Evolutionary conservation across 2,329 filamentous ascomycete species (phyloP), one percentile per base, ranked within the genome.

Genomic region (Verticillium albo-atrum): DNA sequence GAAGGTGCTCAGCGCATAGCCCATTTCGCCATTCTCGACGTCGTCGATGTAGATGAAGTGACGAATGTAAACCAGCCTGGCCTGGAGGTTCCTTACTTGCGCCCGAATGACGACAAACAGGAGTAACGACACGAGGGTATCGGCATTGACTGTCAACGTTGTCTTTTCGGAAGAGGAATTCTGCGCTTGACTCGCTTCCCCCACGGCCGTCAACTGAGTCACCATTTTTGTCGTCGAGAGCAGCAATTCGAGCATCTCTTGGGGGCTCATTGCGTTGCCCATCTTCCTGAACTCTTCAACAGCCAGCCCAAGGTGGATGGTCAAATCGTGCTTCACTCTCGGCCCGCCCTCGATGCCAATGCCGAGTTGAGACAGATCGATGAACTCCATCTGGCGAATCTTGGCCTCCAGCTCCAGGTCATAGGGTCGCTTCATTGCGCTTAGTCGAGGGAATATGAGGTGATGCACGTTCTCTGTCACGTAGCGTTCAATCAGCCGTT

Each of bases 1-100:
- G 61, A 98, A 91, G 0, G 95, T 99, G 73, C 94, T 98, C 56
- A 99, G 75, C 0, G 94, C 93, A 73, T 99, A 99, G 9, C 95
- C 95, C 80, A 96, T 89, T 75, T 99, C 95, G 55, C 95, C 95
- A 62, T 88, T 96, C 65, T 99, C 95, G 9, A 99, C 92, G 74
- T 99, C 95, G 67, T 98, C 95, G 56, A 97, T 93, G 74, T 97
- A 99, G 65, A 97, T 95, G 70, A 97, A 99, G 68, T 96, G 92
- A 51, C 94, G 90, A 82, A 98, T 97, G 71, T 98, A 99, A n/a
- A 90, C 82, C 54, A 99, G 78, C 23, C 94, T 85, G 3, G 95
- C 92, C 67, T 97, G 91, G 9, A 99, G 79, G 73, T 97, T 89
- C 60, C 90, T 87, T 27, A 96, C 87, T 61, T 95, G 90, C 12